Conservation (phyloP, 2,329 filamentous ascomycete species). For the Monosporascus sp. region DNA sequence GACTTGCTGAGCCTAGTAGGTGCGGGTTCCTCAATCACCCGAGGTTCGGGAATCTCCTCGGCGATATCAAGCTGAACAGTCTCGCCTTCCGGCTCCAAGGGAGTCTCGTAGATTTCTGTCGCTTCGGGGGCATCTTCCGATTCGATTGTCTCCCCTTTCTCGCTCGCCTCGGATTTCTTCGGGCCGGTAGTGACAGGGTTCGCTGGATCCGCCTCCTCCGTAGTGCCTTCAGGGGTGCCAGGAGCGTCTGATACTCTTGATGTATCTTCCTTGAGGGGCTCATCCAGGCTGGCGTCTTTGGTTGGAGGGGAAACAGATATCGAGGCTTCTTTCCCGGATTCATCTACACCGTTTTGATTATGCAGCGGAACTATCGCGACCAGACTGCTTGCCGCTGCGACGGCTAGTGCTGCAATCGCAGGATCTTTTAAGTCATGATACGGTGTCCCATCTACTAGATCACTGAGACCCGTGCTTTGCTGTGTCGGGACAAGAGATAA, state of each 20-base stretch:
- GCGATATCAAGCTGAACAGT: background rate
- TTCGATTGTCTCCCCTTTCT: background rate
- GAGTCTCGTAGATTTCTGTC: background rate
- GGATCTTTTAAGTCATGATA: conserved; percentile 3
- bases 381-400: background rate
- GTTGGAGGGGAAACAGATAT: background rate
- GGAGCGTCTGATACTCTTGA: background rate
- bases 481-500: conserved; percentile 8
- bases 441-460: conserved; percentile 2
- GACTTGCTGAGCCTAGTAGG: background rate
- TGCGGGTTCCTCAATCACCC: background rate
- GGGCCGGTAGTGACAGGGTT: background rate
- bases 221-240: background rate
- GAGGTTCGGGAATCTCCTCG: background rate
- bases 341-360: background rate
- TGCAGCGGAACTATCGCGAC: background rate
- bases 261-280: background rate
- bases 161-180: background rate
- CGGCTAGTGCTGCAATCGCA: conserved; percentile 3
- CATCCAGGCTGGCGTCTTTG: background rate
- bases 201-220: background rate
- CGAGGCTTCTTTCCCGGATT: background rate
- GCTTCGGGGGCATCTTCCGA: background rate
- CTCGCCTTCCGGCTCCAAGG: background rate
- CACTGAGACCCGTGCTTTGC: conserved; percentile 1